Percentiles rank a stretch among this genome's conserved stretches.
phyloP scores from a whole-genome alignment of 2,329 filamentous ascomycete genomes.

The Colletotrichum sp. region DNA sequence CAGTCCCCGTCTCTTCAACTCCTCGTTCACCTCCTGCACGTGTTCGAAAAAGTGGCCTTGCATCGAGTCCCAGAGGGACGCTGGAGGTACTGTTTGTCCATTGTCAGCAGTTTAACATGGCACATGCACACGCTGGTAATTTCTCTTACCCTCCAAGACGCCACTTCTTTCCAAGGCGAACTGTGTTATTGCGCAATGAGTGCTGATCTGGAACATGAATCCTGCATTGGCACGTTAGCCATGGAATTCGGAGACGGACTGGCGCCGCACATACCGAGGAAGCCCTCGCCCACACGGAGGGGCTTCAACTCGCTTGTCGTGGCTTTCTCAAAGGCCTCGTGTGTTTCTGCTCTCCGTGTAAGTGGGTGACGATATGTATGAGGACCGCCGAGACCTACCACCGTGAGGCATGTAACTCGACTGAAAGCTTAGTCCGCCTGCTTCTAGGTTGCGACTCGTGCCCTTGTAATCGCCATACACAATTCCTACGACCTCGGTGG shows the following conservation, averaged over 20 bases:
- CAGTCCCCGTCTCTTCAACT: conserved; percentile 5
- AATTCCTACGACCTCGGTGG: conserved; percentile 55
- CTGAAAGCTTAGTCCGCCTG: conserved; percentile 34
- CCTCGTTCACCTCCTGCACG: conserved; percentile 22
- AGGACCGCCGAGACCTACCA: background rate
- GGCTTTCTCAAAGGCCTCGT: conserved; percentile 27
- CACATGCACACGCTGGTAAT: background rate
- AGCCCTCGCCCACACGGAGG: conserved; percentile 26
- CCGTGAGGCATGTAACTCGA: conserved; percentile 34
- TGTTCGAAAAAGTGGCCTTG: conserved; percentile 25
- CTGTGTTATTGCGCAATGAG: conserved; percentile 28
- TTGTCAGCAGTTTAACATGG: background rate
- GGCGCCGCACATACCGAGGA: conserved; percentile 19
- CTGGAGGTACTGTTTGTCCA: conserved; percentile 16
- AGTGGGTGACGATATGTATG: conserved; percentile 2
- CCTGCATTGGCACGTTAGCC: conserved; percentile 33
- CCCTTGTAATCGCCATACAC: conserved; percentile 36
- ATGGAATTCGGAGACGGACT: conserved; percentile 25
- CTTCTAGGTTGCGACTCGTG: conserved; percentile 29
- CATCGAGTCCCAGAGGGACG: conserved; percentile 25
- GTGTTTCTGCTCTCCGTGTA: conserved; percentile 12
- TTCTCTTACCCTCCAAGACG: conserved; percentile 19
- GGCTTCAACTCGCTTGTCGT: conserved; percentile 23
- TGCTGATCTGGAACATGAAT: conserved; percentile 31
- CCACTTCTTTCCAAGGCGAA: conserved; percentile 22